Conservation (phyloP, 768 basidiomycete genomes). For the Suillus plorans region DNA sequence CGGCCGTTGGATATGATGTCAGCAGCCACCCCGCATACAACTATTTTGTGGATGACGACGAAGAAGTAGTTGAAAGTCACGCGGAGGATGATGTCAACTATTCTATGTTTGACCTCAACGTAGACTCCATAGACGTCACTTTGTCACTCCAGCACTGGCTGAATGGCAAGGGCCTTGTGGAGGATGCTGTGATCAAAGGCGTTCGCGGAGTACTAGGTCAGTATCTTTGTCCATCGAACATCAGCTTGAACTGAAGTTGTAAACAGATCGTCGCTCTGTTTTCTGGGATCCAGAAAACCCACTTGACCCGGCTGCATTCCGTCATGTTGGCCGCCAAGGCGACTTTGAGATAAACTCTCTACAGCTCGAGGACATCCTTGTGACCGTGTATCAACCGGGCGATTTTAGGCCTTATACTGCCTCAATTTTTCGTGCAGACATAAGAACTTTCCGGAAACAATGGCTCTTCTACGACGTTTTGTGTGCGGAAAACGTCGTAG, state of each 20-base stretch:
- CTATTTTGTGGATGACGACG: conserved; percentile 61
- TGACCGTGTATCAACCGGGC: conserved; percentile 93
- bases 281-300: conserved; percentile 83
- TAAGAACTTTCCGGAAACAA: conserved; percentile 80
- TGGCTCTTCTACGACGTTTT: conserved; percentile 97
- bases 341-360: conserved; percentile 92
- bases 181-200: conserved; percentile 89
- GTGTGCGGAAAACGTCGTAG: conserved; percentile 88
- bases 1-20: conserved; percentile 73
- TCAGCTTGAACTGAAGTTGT: background rate
- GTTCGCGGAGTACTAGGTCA: conserved; percentile 90
- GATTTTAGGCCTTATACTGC: conserved; percentile 90
- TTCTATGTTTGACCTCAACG: conserved; percentile 89
- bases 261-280: conserved; percentile 81
- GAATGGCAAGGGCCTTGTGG: conserved; percentile 91
- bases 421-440: conserved; percentile 91
- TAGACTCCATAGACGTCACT: conserved; percentile 95
- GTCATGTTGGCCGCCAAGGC: conserved; percentile 70
- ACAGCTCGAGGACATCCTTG: conserved; percentile 87
- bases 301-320: conserved; percentile 76
- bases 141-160: conserved; percentile 90
- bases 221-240: conserved; percentile 19
- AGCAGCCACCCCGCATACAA: conserved; percentile 75
- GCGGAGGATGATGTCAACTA: conserved; percentile 66
- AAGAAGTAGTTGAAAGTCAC: conserved; percentile 28